phyloP scores from a whole-genome alignment of 1,284 basidiomycete species.

The Ustilago loliicola region DNA sequence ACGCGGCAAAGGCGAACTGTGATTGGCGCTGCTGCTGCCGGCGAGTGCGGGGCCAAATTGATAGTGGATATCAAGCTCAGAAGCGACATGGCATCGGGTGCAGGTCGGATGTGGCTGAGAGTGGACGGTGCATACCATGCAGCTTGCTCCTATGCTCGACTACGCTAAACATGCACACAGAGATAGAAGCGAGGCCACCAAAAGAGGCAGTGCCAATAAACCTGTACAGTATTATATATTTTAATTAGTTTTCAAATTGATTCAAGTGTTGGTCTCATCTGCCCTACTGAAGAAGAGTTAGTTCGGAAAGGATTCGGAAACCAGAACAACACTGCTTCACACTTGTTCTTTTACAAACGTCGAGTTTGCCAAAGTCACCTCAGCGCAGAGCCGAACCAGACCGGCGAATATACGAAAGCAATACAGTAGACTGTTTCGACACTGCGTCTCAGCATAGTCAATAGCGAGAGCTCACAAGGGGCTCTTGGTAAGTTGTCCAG shows the following conservation, averaged over 20 bases:
- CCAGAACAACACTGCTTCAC: slow-evolving; percentile 7
- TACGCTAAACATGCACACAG: neutral
- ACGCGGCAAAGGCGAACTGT: neutral
- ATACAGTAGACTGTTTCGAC: neutral
- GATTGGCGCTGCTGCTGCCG: slow-evolving; percentile 5
- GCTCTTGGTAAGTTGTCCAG: neutral
- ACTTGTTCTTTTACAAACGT: neutral
- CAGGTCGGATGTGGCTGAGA: slow-evolving; percentile 8
- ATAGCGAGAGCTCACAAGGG: neutral
- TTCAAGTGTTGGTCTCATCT: neutral
- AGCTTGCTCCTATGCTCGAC: slow-evolving; percentile 1
- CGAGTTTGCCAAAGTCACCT: too few relatives aligned
- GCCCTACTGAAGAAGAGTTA: neutral
- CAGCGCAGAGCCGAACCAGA: too few relatives aligned
- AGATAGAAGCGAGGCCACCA: neutral
- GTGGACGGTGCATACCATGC: neutral
- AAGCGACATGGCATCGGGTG: neutral
- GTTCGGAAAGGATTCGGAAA: neutral
- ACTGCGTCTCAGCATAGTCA: neutral
- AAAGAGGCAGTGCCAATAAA: slow-evolving; percentile 17
- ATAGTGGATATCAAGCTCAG: too few relatives aligned
- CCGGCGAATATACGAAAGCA: too few relatives aligned
- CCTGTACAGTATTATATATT: too few relatives aligned
- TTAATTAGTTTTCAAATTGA: too few relatives aligned
- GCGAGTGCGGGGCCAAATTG: slow-evolving; percentile 8